Evolutionary conservation across 495 filamentous ascomycete genomes (phyloP).

Genomic region (Melanomma pulvis-pyrius): DNA sequence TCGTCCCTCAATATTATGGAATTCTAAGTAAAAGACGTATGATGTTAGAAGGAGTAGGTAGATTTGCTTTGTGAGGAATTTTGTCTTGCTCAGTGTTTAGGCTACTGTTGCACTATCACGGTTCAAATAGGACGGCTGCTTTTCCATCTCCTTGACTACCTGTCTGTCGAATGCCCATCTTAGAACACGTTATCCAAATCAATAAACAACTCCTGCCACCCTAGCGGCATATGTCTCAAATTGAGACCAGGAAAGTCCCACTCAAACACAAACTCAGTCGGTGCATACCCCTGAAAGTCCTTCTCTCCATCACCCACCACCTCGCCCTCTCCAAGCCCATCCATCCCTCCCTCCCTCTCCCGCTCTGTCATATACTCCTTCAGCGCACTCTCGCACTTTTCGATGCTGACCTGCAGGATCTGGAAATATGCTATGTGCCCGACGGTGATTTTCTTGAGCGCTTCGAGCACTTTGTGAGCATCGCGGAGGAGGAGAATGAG

Average conservation of each 20-base stretch:
- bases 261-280: slow-evolving; percentile 56
- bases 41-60: no score
- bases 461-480: slow-evolving; percentile 50
- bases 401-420: slow-evolving; percentile 48
- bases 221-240: slow-evolving; percentile 55
- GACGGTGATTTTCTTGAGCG: slow-evolving; percentile 48
- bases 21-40: no score
- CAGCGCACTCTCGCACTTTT: slow-evolving; percentile 53
- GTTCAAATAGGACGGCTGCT: no score
- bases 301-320: slow-evolving; percentile 15
- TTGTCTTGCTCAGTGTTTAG: no score
- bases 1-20: no score
- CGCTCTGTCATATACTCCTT: slow-evolving; percentile 43
- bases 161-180: not conserved
- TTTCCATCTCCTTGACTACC: no score
- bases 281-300: slow-evolving; percentile 56
- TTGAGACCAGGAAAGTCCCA: slow-evolving; percentile 60
- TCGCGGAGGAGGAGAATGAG: slow-evolving; percentile 50
- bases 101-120: no score
- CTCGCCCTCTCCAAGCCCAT: not conserved
- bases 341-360: not conserved
- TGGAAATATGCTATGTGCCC: slow-evolving; percentile 49
- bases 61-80: no score
- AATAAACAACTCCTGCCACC: slow-evolving; percentile 36
- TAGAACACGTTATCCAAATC: slow-evolving; percentile 30